Evolutionary conservation across 805 yeast genomes (phyloP).

Genomic region (Cyberlindnera mississippiensis): DNA sequence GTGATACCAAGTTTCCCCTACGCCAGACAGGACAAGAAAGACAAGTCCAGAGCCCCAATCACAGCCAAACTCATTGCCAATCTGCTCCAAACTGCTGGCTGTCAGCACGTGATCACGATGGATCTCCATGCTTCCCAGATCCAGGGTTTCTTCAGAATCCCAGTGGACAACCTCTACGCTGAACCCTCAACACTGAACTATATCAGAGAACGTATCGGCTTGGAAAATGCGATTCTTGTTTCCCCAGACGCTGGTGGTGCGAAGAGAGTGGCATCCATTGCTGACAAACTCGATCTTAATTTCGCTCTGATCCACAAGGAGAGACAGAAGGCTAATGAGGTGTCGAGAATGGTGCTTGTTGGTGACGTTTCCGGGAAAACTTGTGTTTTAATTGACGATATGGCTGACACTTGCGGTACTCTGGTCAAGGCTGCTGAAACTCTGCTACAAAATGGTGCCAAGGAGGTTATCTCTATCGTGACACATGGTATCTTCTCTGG

Average conservation of each 20-base stretch:
- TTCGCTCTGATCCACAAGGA: constrained; percentile 97
- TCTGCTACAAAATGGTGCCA: constrained; percentile 74
- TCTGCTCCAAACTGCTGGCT: constrained; percentile 88
- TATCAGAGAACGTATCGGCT: constrained; percentile 60
- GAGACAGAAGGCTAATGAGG: constrained; percentile 92
- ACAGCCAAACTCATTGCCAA: constrained; percentile 94
- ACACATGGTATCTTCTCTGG: constrained; percentile 95
- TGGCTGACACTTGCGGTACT: constrained; percentile 99
- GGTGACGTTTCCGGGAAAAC: constrained; percentile 87
- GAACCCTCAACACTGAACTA: constrained; percentile 88
- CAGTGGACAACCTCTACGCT: constrained; percentile 93
- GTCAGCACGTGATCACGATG: constrained; percentile 94
- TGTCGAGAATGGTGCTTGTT: constrained; percentile 89
- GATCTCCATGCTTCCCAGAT: constrained; percentile 97
- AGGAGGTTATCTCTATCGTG: constrained; percentile 84
- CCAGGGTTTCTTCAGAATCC: constrained; percentile 93
- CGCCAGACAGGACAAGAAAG: constrained; percentile 96
- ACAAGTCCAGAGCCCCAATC: constrained; percentile 92
- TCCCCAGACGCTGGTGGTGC: constrained; percentile 99
- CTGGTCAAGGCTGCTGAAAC: constrained; percentile 92
- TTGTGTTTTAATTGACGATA: constrained; percentile 89
- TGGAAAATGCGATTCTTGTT: constrained; percentile 66
- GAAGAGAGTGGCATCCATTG: constrained; percentile 90
- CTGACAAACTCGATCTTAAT: constrained; percentile 86
- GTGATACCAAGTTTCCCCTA: constrained; percentile 95